Evolutionary conservation across 2,329 filamentous ascomycete genomes (phyloP).

Genomic region (Pyricularia grisea): DNA sequence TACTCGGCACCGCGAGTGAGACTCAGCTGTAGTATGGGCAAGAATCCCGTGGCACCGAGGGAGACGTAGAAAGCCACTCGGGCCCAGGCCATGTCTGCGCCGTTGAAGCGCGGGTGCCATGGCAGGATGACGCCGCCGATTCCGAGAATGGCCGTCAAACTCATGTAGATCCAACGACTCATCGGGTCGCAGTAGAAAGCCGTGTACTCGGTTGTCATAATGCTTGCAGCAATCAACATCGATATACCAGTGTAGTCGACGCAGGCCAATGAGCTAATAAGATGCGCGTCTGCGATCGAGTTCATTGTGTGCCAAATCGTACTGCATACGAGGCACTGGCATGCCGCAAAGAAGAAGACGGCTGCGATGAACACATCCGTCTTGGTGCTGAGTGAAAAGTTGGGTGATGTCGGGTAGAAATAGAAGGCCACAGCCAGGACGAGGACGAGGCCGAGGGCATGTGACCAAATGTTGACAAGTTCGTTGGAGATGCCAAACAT

Average conservation of each 20-base stretch:
- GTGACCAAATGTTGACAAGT: constrained; percentile 96
- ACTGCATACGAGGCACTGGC: constrained; percentile 89
- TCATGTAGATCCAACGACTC: constrained; percentile 80
- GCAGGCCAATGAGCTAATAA: constrained; percentile 92
- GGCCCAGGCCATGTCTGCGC: constrained; percentile 82
- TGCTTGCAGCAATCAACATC: constrained; percentile 85
- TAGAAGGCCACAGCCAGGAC: constrained; percentile 88
- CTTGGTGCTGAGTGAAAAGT: constrained; percentile 80
- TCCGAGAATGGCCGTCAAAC: constrained; percentile 70
- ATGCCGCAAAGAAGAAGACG: constrained; percentile 92
- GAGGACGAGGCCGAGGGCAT: constrained; percentile 78
- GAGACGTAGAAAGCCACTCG: constrained; percentile 87
- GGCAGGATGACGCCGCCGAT: constrained; percentile 83
- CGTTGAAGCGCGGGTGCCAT: constrained; percentile 95
- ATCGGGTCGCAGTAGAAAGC: constrained; percentile 96
- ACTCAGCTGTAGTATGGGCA: constrained; percentile 78
- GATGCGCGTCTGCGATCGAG: constrained; percentile 78
- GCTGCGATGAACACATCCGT: constrained; percentile 85
- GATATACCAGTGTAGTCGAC: constrained; percentile 98
- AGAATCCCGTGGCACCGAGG: constrained; percentile 77
- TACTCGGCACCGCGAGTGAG: constrained; percentile 68
- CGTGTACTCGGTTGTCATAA: constrained; percentile 97
- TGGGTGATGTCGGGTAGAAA: constrained; percentile 82
- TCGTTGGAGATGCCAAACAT: constrained; percentile 85
- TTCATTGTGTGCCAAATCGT: constrained; percentile 99